Conservation (phyloP, 306 rosid species). For the Dryas octopetala region DNA sequence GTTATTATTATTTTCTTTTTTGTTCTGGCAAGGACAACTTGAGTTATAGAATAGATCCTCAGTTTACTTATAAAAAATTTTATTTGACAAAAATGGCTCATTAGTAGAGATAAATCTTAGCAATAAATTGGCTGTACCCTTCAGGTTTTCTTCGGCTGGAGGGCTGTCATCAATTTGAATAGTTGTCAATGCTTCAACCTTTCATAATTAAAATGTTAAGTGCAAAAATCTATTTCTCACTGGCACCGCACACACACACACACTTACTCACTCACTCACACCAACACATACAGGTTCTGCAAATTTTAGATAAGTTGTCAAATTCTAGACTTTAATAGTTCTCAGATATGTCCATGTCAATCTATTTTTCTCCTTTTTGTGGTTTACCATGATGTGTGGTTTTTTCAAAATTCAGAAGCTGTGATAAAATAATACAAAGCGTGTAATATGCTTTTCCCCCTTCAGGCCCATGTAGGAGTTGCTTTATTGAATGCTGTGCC, state of each 20-base stretch:
- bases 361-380: not conserved
- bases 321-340: not conserved
- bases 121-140: not conserved
- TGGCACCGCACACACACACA: not conserved
- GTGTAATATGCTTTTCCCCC: not conserved
- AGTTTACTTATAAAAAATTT: not conserved
- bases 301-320: not conserved
- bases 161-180: not conserved
- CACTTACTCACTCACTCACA: not conserved
- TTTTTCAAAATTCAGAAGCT: not conserved
- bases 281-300: not conserved
- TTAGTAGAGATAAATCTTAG: not conserved
- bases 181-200: not conserved
- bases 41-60: not conserved
- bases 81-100: not conserved
- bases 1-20: not conserved
- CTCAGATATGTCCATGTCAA: not conserved
- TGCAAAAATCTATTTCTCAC: not conserved
- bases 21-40: not conserved
- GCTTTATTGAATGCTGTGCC: constrained; percentile 85
- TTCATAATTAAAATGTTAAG: not conserved
- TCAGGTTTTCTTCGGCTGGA: not conserved
- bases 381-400: not conserved
- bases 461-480: constrained; percentile 93
- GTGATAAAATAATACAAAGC: not conserved